Percentiles rank a stretch among this genome's conserved stretches.
phyloP scores from a whole-genome alignment of 2,329 filamentous ascomycete species.

The Cercospora beticola region DNA sequence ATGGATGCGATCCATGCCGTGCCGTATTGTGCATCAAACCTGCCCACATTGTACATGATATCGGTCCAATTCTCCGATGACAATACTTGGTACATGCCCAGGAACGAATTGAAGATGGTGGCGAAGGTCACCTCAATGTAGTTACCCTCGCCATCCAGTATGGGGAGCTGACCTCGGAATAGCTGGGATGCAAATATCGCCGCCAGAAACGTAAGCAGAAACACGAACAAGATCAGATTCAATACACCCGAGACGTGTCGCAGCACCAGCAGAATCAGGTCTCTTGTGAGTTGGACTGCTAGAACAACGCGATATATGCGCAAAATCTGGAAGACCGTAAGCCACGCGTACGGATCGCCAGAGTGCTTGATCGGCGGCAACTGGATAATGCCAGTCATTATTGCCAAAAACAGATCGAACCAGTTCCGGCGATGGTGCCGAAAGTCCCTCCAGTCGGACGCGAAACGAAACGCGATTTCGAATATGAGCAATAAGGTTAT shows the following conservation, averaged over 20 bases:
- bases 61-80: slow-evolving; percentile 96
- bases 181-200: slow-evolving; percentile 92
- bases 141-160: slow-evolving; percentile 58
- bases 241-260: slow-evolving; percentile 89
- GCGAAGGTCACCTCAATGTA: slow-evolving; percentile 73
- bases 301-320: slow-evolving; percentile 89
- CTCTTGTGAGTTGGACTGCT: slow-evolving; percentile 80
- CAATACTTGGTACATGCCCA: slow-evolving; percentile 96
- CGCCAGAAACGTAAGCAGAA: slow-evolving; percentile 89
- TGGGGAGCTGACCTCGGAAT: slow-evolving; percentile 80
- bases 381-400: slow-evolving; percentile 81
- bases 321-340: slow-evolving; percentile 90
- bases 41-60: slow-evolving; percentile 79
- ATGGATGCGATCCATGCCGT: slow-evolving; percentile 92
- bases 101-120: slow-evolving; percentile 91
- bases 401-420: slow-evolving; percentile 74
- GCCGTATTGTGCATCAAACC: slow-evolving; percentile 61
- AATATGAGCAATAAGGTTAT: slow-evolving; percentile 76
- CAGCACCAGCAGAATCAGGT: slow-evolving; percentile 81
- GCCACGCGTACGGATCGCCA: slow-evolving; percentile 74
- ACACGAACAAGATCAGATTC: slow-evolving; percentile 94
- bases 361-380: slow-evolving; percentile 75
- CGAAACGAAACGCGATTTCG: slow-evolving; percentile 79
- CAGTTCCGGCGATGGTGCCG: slow-evolving; percentile 71
- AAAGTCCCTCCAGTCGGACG: slow-evolving; percentile 77